Base-by-base conservation (phyloP, 1,284 basidiomycete species). In the Leccinum griseonigrum region DNA sequence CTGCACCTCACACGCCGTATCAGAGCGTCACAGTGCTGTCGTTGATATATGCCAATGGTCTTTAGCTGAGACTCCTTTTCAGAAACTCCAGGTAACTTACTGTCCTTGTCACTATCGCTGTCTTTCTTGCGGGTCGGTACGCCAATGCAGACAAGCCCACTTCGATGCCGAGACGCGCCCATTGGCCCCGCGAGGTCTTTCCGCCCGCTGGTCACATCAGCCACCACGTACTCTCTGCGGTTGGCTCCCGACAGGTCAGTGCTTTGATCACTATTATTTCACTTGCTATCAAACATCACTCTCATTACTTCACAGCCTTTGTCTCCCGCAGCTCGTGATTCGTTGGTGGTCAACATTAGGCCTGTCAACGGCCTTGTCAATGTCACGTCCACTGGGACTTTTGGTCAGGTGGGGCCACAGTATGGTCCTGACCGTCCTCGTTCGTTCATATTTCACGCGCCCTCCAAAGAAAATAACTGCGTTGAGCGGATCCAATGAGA, bases 401-500 rank as follows among this genome's bases (percentile, higher is more conserved):
- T 70, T 16, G 69, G 70, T 28, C 64, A 29, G 72, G 67, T 28
- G 77, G 82, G 64, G 82, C 84, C 53, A 81, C 2, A 68, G 84
- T 85, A 66, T 52, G 80, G 71, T n/a, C 7, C 58, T 43, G 7
- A 36, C 16, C 18, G 38, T 57, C 32, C 36, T 36, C 31, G 54
- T 28, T 53, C 59, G 32, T 40, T 58, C 51, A 14, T 57, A 14
- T 56, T 62, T 43, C n/a, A 46, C 18, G 18, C 13, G 43, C 18
- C 18, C 3, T 46, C 18, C 18, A 46, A 5, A 46, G 43, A 46
- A 46, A 32, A 75, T 81, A 60, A 85, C 83, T 4, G 69, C 74
- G 7, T 75, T 77, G 26, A 75, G 77, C 57, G 86, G 87, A 18
- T 91, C 92, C 28, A 95, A 95, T 73, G 92, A 92, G 26, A 74